A percentile compares a stretch with the other conserved stretches of the same genome.
phyloP scores from a whole-genome alignment of 495 filamentous ascomycete genomes.

The Xylaria scruposa region DNA sequence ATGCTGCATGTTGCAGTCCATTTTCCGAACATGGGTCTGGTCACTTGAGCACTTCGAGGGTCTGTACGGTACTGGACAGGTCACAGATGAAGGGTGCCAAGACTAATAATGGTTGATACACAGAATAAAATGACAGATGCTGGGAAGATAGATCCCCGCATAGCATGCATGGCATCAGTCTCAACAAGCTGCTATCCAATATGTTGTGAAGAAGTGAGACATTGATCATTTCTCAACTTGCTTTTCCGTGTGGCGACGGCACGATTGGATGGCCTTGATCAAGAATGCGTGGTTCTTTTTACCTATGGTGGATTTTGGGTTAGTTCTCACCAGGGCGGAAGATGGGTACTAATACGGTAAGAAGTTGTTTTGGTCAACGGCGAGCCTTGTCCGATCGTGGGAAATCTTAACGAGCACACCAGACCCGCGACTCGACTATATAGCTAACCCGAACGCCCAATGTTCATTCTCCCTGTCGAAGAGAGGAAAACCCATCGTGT shows the following conservation, averaged over 20 bases:
- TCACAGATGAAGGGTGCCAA: constrained; percentile 16
- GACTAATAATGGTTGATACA: neutral
- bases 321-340: constrained; percentile 18
- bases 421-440: neutral
- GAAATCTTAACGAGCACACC: constrained; percentile 34
- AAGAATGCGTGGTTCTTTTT: constrained; percentile 31
- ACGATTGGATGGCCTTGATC: constrained; percentile 26
- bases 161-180: constrained; percentile 23
- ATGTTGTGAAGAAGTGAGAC: constrained; percentile 21
- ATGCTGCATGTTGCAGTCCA: constrained; percentile 31
- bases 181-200: constrained; percentile 22
- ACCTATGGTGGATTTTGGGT: constrained; percentile 13
- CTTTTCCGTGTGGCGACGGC: constrained; percentile 20
- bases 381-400: constrained; percentile 32
- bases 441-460: neutral
- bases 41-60: constrained; percentile 21
- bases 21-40: constrained; percentile 31
- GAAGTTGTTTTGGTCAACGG: constrained; percentile 5
- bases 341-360: constrained; percentile 15
- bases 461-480: neutral
- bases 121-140: constrained; percentile 14
- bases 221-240: constrained; percentile 18
- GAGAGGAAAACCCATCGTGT: constrained; percentile 9
- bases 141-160: constrained; percentile 25
- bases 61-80: constrained; percentile 12